phyloP scores from a whole-genome alignment of 805 yeast genomes.

The Clavispora santaluciae region DNA sequence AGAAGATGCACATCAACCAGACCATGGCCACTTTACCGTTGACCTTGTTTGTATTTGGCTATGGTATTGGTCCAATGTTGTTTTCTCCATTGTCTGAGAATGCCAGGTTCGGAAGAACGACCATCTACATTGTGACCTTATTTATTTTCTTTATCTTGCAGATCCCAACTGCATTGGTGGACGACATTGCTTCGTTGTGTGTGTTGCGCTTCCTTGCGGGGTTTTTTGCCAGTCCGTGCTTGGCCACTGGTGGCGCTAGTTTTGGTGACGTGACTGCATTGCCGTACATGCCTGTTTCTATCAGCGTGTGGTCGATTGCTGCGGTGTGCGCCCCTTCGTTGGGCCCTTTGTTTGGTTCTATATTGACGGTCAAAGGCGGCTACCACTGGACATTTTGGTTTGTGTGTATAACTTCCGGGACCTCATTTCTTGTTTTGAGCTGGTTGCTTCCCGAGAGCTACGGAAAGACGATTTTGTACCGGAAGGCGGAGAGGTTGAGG shows the following conservation, averaged over 20 bases:
- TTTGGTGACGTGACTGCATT: constrained; percentile 44
- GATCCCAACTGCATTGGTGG: constrained; percentile 48
- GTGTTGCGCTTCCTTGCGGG: constrained; percentile 51
- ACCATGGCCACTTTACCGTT: constrained; percentile 47
- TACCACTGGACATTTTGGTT: constrained; percentile 59
- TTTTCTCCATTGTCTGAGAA: constrained; percentile 57
- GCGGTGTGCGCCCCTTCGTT: constrained; percentile 51
- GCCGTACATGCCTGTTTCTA: constrained; percentile 40
- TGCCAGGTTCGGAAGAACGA: constrained; percentile 48
- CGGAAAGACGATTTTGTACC: constrained; percentile 38
- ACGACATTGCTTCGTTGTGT: constrained; percentile 46
- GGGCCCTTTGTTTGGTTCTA: constrained; percentile 55
- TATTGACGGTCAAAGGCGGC: constrained; percentile 25
- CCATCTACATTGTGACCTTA: constrained; percentile 44
- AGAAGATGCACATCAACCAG: constrained; percentile 40
- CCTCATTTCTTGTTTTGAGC: constrained; percentile 28
- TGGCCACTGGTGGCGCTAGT: constrained; percentile 57
- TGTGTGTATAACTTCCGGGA: constrained; percentile 37
- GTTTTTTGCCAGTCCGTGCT: constrained; percentile 49
- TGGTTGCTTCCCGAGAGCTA: constrained; percentile 49
- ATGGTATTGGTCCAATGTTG: constrained; percentile 55
- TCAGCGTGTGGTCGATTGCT: constrained; percentile 50
- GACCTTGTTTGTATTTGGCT: constrained; percentile 53
- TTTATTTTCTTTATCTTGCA: constrained; percentile 47
- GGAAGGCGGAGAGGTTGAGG: constrained; percentile 47